A percentile compares a stretch with the other conserved stretches of the same genome.
Evolutionary conservation across 2,329 filamentous ascomycete species (phyloP).

Genomic region (Diplodia seriata): DNA sequence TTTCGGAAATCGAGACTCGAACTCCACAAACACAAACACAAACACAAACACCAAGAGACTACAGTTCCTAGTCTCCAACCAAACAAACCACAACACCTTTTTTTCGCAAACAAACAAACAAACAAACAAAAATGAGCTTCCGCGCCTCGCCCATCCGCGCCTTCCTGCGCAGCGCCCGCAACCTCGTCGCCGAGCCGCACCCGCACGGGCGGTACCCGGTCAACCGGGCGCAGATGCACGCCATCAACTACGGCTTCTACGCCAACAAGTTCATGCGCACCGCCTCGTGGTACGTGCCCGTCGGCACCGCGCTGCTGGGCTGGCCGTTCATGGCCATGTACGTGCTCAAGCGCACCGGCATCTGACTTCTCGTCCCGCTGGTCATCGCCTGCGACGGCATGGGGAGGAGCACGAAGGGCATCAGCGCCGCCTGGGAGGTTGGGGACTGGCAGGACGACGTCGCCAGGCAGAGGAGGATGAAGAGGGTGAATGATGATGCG

Average conservation of each 20-base stretch:
- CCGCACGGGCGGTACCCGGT: slow-evolving; percentile 45
- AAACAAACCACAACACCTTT: not conserved
- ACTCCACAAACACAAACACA: not conserved
- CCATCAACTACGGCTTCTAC: slow-evolving; percentile 38
- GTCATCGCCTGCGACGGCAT: slow-evolving; percentile 33
- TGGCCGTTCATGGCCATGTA: slow-evolving; percentile 44
- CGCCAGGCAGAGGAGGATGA: not conserved
- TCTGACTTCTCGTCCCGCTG: slow-evolving; percentile 40
- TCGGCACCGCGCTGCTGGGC: slow-evolving; percentile 41
- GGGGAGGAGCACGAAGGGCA: not conserved
- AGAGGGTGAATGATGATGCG: slow-evolving; percentile 6
- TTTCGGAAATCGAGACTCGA: slow-evolving; percentile 4
- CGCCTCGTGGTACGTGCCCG: slow-evolving; percentile 42
- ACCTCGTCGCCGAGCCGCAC: slow-evolving; percentile 45
- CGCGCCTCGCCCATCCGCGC: slow-evolving; percentile 38
- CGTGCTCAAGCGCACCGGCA: slow-evolving; percentile 40
- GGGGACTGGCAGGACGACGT: slow-evolving; percentile 12
- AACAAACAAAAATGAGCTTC: slow-evolving; percentile 15
- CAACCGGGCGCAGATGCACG: slow-evolving; percentile 39
- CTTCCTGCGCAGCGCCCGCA: slow-evolving; percentile 43
- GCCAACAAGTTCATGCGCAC: slow-evolving; percentile 39
- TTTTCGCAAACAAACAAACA: not conserved
- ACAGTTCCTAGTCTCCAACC: not conserved
- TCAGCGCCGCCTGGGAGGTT: slow-evolving; percentile 14
- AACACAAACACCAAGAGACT: slow-evolving; percentile 7